Conservation (phyloP, 768 basidiomycete species). For the Suillus cothurnatus region DNA sequence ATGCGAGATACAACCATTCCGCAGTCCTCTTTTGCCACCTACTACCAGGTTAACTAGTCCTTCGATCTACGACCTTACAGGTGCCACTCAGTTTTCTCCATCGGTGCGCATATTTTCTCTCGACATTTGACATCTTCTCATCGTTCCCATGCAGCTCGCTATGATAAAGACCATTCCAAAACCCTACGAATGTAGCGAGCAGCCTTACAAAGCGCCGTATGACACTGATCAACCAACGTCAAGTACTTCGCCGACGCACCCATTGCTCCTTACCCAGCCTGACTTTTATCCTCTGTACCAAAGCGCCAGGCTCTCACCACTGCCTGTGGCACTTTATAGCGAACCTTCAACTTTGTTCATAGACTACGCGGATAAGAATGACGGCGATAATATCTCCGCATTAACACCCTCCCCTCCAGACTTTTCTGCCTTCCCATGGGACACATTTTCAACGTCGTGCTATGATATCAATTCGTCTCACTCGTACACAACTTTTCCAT, state of each 20-base stretch:
- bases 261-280: constrained; percentile 4
- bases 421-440: constrained; percentile 26
- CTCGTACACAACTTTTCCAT: constrained; percentile 4
- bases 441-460: constrained; percentile 4
- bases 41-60: background rate
- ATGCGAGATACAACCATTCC: constrained; percentile 25
- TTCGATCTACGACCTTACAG: background rate
- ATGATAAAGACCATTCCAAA: background rate
- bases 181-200: background rate
- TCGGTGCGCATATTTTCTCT: background rate
- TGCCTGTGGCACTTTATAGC: background rate
- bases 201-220: background rate
- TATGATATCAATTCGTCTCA: background rate
- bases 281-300: background rate
- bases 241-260: background rate
- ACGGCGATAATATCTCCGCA: background rate
- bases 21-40: constrained; percentile 34
- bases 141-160: background rate
- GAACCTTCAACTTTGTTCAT: constrained; percentile 3
- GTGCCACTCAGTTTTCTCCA: background rate
- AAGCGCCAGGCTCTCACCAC: background rate
- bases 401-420: constrained; percentile 12
- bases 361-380: background rate
- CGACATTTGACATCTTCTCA: background rate
- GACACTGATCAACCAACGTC: background rate